Base-by-base conservation (phyloP, 208 protist species). In the Crithidia bombi region DNA sequence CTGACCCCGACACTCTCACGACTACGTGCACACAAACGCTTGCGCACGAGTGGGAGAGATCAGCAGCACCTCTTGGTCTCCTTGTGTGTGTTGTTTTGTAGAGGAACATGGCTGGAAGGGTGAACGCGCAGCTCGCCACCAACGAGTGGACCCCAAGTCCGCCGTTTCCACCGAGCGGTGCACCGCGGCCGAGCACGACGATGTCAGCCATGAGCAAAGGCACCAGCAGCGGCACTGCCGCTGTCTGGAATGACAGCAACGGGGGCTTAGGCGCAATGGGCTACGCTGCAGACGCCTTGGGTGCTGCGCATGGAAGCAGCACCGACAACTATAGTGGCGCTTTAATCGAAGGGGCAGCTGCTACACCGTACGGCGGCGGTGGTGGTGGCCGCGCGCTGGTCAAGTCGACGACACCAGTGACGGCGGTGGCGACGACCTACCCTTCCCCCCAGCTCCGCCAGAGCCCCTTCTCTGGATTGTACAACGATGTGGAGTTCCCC, bases 401-500 rank as follows among this genome's bases (percentile, higher is more conserved):
- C 10, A 58, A 56, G 47, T 5, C 63, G 28, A 52, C n/a, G 11
- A 5, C 49, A 1, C 17, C 63, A 5, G 35, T 50, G 11, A 41
- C 33, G 59, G 51, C 47, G 35, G 63, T 68, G 11, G 59, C 59
- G 9, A 54, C 38, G 3, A 65, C 59, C 44, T 54, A 54, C 44
- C 59, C 59, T 3, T 54, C 59, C 39, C 32, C 44, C 3, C 26
- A 38, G 17, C 44, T 65, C n/a, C 59, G 59, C 44, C 62, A 54
- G 35, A 26, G 32, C 26, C 25, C 66, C 50, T 86, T 83, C 44
- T 58, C 78, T 6, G 80, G 84, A 6, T 21, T 86, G 38, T 90
- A 89, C 79, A 75, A 91, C 5, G 79, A 91, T 54, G 85, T 90
- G 2, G 73, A 67, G 30, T 95, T 85, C 68, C 86, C 82, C 33